A percentile compares a stretch with the other conserved stretches of the same genome.
Conservation (phyloP, 75 land plant genomes). For the Azolla pinnata region DNA sequence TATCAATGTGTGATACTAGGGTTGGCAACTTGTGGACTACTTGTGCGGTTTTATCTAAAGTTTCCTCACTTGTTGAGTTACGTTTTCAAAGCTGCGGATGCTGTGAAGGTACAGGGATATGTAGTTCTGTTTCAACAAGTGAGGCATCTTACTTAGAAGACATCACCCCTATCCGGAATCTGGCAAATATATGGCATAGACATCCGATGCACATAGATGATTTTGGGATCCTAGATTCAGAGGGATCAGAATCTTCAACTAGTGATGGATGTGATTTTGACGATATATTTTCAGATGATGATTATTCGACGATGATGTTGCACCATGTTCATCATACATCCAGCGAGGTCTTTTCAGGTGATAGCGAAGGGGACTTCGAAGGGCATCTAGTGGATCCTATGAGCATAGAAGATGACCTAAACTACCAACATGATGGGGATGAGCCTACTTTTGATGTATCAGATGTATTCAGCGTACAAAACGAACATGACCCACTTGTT, state of each 20-base stretch:
- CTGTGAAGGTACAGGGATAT: slow-evolving; percentile 53
- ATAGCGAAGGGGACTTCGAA: slow-evolving; percentile 44
- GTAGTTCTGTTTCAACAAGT: slow-evolving; percentile 17
- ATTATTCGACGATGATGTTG: slow-evolving; percentile 10
- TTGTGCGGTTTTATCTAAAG: slow-evolving; percentile 49
- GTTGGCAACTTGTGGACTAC: slow-evolving; percentile 72
- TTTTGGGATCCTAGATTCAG: slow-evolving; percentile 15
- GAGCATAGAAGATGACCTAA: slow-evolving; percentile 8
- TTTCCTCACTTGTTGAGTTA: slow-evolving; percentile 52
- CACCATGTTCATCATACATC: slow-evolving; percentile 17
- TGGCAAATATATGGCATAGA: neutral
- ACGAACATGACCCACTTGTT: neutral
- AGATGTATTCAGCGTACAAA: neutral
- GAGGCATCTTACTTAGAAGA: slow-evolving; percentile 3
- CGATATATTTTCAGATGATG: slow-evolving; percentile 22
- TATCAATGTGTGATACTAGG: slow-evolving; percentile 75
- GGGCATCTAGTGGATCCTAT: slow-evolving; percentile 6
- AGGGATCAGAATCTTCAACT: slow-evolving; percentile 13
- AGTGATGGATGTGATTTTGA: slow-evolving; percentile 14
- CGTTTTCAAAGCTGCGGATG: slow-evolving; percentile 73
- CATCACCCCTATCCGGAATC: slow-evolving; percentile 4
- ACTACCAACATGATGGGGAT: too few species aligned
- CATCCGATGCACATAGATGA: slow-evolving; percentile 13
- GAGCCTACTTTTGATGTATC: slow-evolving; percentile 5
- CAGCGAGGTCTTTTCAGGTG: slow-evolving; percentile 51